Evolutionary conservation across 2,329 filamentous ascomycete genomes (phyloP).

Genomic region (Hymenoscyphus infarciens): DNA sequence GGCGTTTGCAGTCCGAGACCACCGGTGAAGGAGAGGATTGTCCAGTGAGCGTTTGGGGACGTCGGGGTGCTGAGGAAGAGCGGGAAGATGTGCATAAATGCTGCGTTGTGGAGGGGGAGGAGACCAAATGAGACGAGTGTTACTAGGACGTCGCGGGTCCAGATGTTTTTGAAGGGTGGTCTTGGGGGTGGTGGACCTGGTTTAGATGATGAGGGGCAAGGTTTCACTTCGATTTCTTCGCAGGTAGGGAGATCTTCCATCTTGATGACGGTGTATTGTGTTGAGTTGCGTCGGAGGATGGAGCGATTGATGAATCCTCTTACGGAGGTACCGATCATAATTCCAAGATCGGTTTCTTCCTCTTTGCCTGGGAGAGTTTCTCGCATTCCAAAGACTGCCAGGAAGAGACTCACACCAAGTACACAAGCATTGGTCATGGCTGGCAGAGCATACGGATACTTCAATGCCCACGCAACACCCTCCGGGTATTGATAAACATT

Average conservation of each 20-base stretch:
- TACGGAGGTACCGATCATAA: conserved; percentile 21
- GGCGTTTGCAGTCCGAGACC: conserved; percentile 68
- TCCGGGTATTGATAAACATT: conserved; percentile 34
- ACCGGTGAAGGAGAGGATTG: conserved; percentile 50
- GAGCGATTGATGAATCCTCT: conserved; percentile 16
- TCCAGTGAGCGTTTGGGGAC: conserved; percentile 54
- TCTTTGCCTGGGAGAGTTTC: conserved; percentile 38
- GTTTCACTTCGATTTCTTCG: conserved; percentile 5
- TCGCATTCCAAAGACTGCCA: conserved; percentile 36
- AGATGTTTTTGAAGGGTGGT: conserved; percentile 35
- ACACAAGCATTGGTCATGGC: conserved; percentile 36
- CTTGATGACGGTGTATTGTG: conserved; percentile 18
- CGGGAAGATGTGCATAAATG: conserved; percentile 58
- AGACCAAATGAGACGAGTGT: conserved; percentile 62
- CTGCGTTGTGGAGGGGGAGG: conserved; percentile 65
- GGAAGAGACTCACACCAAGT: conserved; percentile 31
- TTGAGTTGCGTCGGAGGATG: conserved; percentile 9
- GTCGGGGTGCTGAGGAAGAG: conserved; percentile 58
- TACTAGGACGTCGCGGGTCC: conserved; percentile 37
- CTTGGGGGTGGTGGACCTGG: conserved; percentile 10
- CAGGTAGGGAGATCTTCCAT: conserved; percentile 11
- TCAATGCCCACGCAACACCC: conserved; percentile 39
- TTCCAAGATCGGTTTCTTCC: conserved; percentile 26
- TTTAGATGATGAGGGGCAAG: not conserved
- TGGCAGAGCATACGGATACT: conserved; percentile 43